Evolutionary conservation across 176 grass and related monocot genomes (phyloP).

Genomic region (Metroxylon sagu): DNA sequence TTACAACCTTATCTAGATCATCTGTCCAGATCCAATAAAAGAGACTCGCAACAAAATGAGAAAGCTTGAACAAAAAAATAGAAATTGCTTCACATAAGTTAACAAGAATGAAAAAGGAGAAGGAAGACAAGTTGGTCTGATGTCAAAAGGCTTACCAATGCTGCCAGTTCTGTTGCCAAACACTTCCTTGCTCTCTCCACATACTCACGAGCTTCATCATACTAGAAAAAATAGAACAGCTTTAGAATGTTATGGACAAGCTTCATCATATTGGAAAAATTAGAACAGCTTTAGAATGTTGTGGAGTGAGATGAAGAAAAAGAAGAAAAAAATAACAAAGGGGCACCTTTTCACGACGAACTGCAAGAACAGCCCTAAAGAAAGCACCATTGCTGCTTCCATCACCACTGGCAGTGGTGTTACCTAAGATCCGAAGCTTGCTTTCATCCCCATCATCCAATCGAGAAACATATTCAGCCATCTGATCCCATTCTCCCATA

Average conservation of each 20-base stretch:
- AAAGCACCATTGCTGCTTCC: constrained; percentile 98
- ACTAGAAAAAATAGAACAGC: constrained; percentile 30
- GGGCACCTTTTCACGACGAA: constrained; percentile 61
- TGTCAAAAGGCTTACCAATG: constrained; percentile 44
- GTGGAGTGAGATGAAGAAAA: neutral
- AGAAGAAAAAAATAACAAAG: no score
- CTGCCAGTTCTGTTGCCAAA: constrained; percentile 91
- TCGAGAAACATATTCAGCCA: constrained; percentile 88
- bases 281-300: no score
- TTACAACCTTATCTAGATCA: no score
- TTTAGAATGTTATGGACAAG: constrained; percentile 22
- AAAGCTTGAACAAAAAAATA: no score
- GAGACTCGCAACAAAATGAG: no score
- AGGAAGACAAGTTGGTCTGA: no score
- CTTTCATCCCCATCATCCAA: constrained; percentile 91
- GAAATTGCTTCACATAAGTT: no score
- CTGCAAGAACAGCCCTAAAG: constrained; percentile 88
- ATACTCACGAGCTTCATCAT: constrained; percentile 67
- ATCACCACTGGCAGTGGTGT: constrained; percentile 81
- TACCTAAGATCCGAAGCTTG: constrained; percentile 74
- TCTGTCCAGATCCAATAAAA: no score
- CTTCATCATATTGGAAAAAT: constrained; percentile 74
- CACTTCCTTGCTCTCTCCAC: constrained; percentile 93
- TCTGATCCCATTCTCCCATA: constrained; percentile 99
- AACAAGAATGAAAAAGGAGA: no score